A percentile compares a stretch with the other conserved stretches of the same genome.
Conservation (phyloP, 2,329 filamentous ascomycete species). For the Sclerotinia sclerotiorum region DNA sequence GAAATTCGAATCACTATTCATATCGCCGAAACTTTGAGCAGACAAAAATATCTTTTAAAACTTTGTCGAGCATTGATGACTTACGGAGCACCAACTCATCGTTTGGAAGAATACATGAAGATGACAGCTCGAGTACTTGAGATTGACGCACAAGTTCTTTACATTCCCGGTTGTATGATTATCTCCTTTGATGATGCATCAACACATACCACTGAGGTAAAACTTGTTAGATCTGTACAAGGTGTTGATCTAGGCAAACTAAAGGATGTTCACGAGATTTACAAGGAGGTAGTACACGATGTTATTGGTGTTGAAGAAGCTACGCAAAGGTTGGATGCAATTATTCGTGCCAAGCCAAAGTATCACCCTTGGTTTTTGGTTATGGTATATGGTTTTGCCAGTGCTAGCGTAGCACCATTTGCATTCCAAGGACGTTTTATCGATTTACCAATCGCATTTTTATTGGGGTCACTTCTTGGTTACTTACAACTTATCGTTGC, state of each 20-base stretch:
- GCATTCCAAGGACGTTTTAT: conserved; percentile 70
- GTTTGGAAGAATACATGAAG: conserved; percentile 86
- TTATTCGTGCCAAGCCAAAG: conserved; percentile 49
- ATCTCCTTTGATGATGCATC: conserved; percentile 79
- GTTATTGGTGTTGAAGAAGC: conserved; percentile 71
- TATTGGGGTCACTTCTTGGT: conserved; percentile 69
- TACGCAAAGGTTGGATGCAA: conserved; percentile 58
- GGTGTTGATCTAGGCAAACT: conserved; percentile 74
- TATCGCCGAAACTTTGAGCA: conserved; percentile 68
- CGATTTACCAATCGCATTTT: conserved; percentile 70
- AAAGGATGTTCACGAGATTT: conserved; percentile 72
- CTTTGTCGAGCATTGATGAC: conserved; percentile 85
- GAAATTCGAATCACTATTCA: conserved; percentile 53
- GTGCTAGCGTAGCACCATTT: conserved; percentile 70
- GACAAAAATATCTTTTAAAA: conserved; percentile 80
- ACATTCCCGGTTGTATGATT: conserved; percentile 91
- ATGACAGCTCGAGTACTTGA: conserved; percentile 88
- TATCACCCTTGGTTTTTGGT: conserved; percentile 55
- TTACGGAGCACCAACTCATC: conserved; percentile 87
- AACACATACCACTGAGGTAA: conserved; percentile 78
- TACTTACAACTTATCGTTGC: conserved; percentile 69
- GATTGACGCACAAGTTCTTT: conserved; percentile 86
- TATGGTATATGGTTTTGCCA: conserved; percentile 69
- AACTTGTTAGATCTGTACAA: conserved; percentile 66
- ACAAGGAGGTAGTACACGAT: conserved; percentile 81